phyloP scores from a whole-genome alignment of 2,329 filamentous ascomycete species.

The Calonectria crousiana region DNA sequence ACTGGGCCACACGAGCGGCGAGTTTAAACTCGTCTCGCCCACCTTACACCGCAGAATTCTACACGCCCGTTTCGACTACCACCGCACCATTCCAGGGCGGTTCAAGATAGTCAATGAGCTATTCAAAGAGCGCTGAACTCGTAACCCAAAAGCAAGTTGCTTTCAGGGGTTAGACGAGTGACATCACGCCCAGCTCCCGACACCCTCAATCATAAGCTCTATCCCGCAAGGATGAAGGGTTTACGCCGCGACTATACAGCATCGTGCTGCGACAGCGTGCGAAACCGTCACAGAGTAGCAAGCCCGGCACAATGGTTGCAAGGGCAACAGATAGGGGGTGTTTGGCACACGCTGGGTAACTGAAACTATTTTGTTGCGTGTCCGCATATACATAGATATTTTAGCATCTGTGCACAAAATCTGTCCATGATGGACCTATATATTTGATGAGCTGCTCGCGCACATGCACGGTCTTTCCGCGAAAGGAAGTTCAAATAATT shows the following conservation, averaged over 20 bases:
- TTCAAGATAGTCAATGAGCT: not conserved
- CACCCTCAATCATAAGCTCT: not conserved
- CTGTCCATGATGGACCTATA: not conserved
- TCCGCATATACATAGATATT: not conserved
- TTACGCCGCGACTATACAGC: not conserved
- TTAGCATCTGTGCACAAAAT: not conserved
- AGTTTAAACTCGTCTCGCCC: not conserved
- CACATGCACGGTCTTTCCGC: not conserved
- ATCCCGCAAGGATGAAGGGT: not conserved
- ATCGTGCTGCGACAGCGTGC: not conserved
- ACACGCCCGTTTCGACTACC: not conserved
- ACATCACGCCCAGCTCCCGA: not conserved
- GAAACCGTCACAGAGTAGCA: not conserved
- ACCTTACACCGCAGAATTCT: not conserved
- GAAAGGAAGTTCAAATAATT: not conserved
- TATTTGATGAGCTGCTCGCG: constrained; percentile 2
- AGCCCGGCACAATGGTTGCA: not conserved
- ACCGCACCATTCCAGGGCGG: too few relatives aligned
- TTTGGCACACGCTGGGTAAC: not conserved
- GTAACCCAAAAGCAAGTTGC: not conserved
- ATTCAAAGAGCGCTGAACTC: not conserved
- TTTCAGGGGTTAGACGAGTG: not conserved
- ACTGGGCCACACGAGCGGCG: not conserved
- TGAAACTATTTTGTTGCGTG: not conserved
- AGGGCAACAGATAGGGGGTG: not conserved